These are phyloP conservation scores for Syzygium aqueum DNA, from an alignment of 345 rosid species.

Conservation along the genomic window DNA sequence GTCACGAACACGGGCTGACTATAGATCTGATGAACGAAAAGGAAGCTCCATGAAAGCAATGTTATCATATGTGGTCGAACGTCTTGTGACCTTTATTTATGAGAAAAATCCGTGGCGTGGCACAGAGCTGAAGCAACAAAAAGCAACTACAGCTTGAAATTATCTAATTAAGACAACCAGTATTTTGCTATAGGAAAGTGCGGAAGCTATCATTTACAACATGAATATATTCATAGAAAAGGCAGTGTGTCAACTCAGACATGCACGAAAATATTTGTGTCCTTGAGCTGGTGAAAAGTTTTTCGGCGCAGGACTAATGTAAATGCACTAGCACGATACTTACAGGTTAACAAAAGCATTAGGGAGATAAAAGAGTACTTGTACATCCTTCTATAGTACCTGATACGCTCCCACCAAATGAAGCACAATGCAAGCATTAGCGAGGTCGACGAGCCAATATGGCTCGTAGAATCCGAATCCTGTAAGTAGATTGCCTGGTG, in stretches of 20 bases:
- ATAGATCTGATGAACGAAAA: not conserved
- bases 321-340: not conserved
- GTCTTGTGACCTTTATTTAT: not conserved
- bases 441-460: conserved; percentile 4
- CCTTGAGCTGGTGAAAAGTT: not conserved
- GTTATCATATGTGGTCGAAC: not conserved
- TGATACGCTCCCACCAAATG: conserved; percentile 7
- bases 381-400: not conserved
- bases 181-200: not conserved
- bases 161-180: not conserved
- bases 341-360: not conserved
- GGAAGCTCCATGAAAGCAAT: not conserved
- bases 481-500: conserved; percentile 46
- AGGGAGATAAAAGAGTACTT: not conserved
- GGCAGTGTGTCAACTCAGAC: not conserved
- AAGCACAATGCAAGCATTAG: conserved; percentile 7
- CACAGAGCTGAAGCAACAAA: not conserved
- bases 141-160: not conserved
- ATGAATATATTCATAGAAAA: not conserved
- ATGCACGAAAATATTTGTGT: not conserved
- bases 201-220: not conserved
- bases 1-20: conserved; percentile 1
- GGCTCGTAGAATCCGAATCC: conserved; percentile 46
- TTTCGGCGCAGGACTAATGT: not conserved
- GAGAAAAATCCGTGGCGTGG: not conserved